A percentile compares a stretch with the other conserved stretches of the same genome.
Evolutionary conservation across 495 filamentous ascomycete genomes (phyloP).

Genomic region (Podospora tetraspora): DNA sequence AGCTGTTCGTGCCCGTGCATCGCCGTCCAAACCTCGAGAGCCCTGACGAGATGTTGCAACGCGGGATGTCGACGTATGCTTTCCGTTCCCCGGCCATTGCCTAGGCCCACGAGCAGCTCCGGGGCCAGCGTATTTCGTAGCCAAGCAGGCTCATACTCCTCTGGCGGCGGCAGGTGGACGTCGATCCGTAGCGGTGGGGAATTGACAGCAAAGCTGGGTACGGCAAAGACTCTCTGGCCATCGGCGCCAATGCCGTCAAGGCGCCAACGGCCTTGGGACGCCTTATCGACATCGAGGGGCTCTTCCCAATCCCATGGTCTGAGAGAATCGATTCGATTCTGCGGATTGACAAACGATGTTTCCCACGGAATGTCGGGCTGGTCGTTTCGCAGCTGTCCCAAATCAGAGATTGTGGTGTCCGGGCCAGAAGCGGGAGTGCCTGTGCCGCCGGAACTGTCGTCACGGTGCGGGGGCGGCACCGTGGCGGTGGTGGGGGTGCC

Average conservation of each 20-base stretch:
- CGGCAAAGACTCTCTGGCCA: slow-evolving; percentile 35
- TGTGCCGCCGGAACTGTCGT: not conserved
- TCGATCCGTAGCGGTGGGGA: slow-evolving; percentile 38
- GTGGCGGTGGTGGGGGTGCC: not conserved
- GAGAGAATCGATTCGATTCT: slow-evolving; percentile 35
- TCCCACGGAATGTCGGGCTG: slow-evolving; percentile 17
- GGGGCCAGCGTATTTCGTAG: slow-evolving; percentile 13
- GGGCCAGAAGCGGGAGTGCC: not conserved
- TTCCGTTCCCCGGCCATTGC: not conserved
- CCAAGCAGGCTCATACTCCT: slow-evolving; percentile 20
- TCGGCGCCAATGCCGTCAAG: slow-evolving; percentile 33
- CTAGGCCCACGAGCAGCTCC: slow-evolving; percentile 28
- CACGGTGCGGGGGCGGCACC: not conserved
- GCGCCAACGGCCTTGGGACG: slow-evolving; percentile 27
- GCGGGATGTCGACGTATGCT: slow-evolving; percentile 17
- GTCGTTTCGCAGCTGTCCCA: not conserved
- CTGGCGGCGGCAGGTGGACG: slow-evolving; percentile 32
- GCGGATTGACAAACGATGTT: slow-evolving; percentile 31
- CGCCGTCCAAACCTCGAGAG: slow-evolving; percentile 30
- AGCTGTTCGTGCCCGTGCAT: slow-evolving; percentile 19
- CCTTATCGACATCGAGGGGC: slow-evolving; percentile 15
- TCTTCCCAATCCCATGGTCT: not conserved
- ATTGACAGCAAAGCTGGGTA: slow-evolving; percentile 30
- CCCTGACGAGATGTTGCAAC: slow-evolving; percentile 31
- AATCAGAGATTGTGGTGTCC: not conserved